Evolutionary conservation across 495 filamentous ascomycete genomes (phyloP).

Genomic region (Daldinia loculata): DNA sequence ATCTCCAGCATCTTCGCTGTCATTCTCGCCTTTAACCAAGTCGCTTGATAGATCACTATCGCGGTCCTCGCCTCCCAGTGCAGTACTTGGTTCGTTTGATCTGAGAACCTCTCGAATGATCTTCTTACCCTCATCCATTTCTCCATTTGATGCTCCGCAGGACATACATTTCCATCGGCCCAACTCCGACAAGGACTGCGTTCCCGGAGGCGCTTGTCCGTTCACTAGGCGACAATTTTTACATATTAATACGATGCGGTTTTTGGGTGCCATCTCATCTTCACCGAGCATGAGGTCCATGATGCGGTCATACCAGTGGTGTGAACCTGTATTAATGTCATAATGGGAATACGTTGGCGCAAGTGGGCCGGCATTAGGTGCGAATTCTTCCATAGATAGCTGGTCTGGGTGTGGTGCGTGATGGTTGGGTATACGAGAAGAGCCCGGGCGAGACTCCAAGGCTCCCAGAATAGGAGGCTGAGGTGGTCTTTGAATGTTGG

Average conservation of each 20-base stretch:
- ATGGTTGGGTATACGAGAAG: constrained; percentile 20
- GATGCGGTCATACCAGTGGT: constrained; percentile 93
- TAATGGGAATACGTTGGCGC: constrained; percentile 51
- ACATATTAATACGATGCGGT: constrained; percentile 91
- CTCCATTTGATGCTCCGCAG: constrained; percentile 87
- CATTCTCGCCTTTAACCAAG: constrained; percentile 52
- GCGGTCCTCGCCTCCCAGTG: constrained; percentile 41
- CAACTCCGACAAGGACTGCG: constrained; percentile 77
- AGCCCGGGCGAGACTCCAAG: constrained; percentile 29
- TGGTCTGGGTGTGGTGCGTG: constrained; percentile 42
- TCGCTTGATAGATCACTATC: constrained; percentile 49
- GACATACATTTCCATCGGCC: constrained; percentile 89
- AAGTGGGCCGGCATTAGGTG: constrained; percentile 67
- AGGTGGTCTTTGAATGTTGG: constrained; percentile 72
- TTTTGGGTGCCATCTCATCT: constrained; percentile 91
- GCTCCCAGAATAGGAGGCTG: constrained; percentile 35
- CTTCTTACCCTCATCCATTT: constrained; percentile 73
- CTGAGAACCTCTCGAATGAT: constrained; percentile 61
- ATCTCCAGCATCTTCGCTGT: constrained; percentile 35
- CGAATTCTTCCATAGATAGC: constrained; percentile 60
- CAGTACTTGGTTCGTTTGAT: constrained; percentile 28
- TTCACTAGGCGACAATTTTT: constrained; percentile 85
- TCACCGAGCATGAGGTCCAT: constrained; percentile 92
- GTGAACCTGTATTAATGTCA: constrained; percentile 56
- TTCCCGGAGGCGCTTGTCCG: constrained; percentile 92